These are phyloP conservation scores for Aspergillus hancockii DNA, from an alignment of 495 filamentous ascomycete genomes.

Conservation along the genomic window DNA sequence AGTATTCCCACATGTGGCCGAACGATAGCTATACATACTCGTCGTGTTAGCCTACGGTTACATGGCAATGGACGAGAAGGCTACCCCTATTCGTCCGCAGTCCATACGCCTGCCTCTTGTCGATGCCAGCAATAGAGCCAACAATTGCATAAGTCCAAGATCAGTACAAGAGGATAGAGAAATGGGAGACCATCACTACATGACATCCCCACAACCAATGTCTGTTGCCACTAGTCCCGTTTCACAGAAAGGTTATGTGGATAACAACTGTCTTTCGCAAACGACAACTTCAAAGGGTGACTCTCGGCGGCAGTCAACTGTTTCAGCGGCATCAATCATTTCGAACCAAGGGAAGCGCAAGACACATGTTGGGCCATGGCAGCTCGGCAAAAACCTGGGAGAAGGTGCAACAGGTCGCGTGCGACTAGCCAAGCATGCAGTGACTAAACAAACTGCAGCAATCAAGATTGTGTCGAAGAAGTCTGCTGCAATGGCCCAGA, in stretches of 20 bases:
- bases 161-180: constrained; percentile 24
- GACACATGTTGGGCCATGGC: constrained; percentile 85
- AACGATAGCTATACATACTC: not conserved
- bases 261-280: constrained; percentile 56
- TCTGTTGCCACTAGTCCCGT: constrained; percentile 36
- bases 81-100: constrained; percentile 14
- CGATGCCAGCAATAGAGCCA: constrained; percentile 50
- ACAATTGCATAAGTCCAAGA: constrained; percentile 36
- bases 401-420: constrained; percentile 84
- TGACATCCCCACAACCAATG: constrained; percentile 39
- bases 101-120: constrained; percentile 48
- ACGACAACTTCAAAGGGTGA: constrained; percentile 52
- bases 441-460: constrained; percentile 75
- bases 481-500: constrained; percentile 67
- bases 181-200: constrained; percentile 27
- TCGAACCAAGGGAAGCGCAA: constrained; percentile 66
- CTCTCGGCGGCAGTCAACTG: constrained; percentile 68
- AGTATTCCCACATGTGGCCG: constrained; percentile 10
- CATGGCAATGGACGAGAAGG: constrained; percentile 23
- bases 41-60: constrained; percentile 16
- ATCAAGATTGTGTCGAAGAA: constrained; percentile 91
- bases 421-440: constrained; percentile 73
- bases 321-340: constrained; percentile 67
- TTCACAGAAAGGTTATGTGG: constrained; percentile 39
- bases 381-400: constrained; percentile 81